A percentile compares a stretch with the other conserved stretches of the same genome.
Evolutionary conservation across 2,329 filamentous ascomycete species (phyloP).

Genomic region (Neospermospora avenae): DNA sequence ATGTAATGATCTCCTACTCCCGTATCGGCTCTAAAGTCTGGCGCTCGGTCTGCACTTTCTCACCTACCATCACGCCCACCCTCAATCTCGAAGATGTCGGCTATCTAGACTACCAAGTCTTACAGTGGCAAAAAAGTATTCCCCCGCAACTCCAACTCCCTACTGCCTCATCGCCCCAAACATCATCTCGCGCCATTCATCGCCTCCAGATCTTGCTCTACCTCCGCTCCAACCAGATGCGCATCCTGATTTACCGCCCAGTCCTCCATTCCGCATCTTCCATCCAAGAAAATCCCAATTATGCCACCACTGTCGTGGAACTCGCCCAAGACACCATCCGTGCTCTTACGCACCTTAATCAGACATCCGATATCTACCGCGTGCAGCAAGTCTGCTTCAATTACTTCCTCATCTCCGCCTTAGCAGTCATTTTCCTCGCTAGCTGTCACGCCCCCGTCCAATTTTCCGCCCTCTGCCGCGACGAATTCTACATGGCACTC

Average conservation of each 20-base stretch:
- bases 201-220: conserved; percentile 82
- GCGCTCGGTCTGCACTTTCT: conserved; percentile 58
- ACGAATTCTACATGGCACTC: conserved; percentile 77
- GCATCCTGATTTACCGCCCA: conserved; percentile 83
- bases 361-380: conserved; percentile 67
- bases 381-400: conserved; percentile 75
- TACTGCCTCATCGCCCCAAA: conserved; percentile 41
- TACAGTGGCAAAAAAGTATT: conserved; percentile 81
- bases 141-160: conserved; percentile 58
- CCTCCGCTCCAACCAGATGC: conserved; percentile 83
- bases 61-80: conserved; percentile 14
- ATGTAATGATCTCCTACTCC: conserved; percentile 82
- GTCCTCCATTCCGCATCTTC: conserved; percentile 80
- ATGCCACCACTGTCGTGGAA: conserved; percentile 72
- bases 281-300: conserved; percentile 71
- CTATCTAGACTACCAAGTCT: conserved; percentile 75
- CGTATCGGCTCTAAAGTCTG: conserved; percentile 83
- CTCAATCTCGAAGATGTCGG: conserved; percentile 67
- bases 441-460: conserved; percentile 71
- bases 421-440: conserved; percentile 73
- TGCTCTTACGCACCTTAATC: conserved; percentile 68
- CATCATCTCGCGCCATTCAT: conserved; percentile 47
- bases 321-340: conserved; percentile 75
- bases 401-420: conserved; percentile 72
- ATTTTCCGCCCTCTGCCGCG: conserved; percentile 65